Base-by-base conservation (phyloP, 805 yeast species). In the Yarrowia alimentaria region DNA sequence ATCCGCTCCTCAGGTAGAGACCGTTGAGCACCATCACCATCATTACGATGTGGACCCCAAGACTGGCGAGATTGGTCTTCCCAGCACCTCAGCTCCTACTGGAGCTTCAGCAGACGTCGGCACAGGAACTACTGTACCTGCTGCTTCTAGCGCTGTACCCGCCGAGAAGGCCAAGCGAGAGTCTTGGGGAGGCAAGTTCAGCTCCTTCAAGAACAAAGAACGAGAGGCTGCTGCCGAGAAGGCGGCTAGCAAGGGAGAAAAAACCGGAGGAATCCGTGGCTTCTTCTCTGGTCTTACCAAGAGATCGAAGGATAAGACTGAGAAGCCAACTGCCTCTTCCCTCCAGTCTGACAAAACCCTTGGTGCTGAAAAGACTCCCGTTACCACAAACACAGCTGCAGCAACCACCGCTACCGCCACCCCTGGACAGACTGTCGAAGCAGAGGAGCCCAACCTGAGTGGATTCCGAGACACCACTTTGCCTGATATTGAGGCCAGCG, bases 171-270 rank as follows among this genome's bases (percentile, higher is more conserved):
- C n/a, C n/a, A 40, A 28, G 19, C 32, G 47, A 26, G 33, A 40
- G 14, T 40, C 47, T 3, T 40, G 47, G 47, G 25, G 47, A 9
- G 28, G 28, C 47, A 40, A 40, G 33, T 40, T 40, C 25, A 19
- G n/a, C 12, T 24, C 47, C 9, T 40, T 40, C 33, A 40, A 40
- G 47, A 40, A 19, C 33, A 19, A 29, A 10, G 47, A 40, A 14
- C 13, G 28, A 24, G 25, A 26, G n/a, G 33, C 3, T 3, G 29
- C 8, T 6, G 14, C n/a, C 7, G 18, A 19, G 25, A 4, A 8
- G 8, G 47, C 26, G 19, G n/a, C n/a, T n/a, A n/a, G n/a, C n/a
- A 40, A 40, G 33, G 33, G 19, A 13, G 47, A 40, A 5, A 40
- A 40, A 33, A 19, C 32, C 13, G 11, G 33, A 32, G 47, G 47